These are phyloP conservation scores for Vararia minispora DNA, from an alignment of 768 basidiomycete species.

Conservation along the genomic window DNA sequence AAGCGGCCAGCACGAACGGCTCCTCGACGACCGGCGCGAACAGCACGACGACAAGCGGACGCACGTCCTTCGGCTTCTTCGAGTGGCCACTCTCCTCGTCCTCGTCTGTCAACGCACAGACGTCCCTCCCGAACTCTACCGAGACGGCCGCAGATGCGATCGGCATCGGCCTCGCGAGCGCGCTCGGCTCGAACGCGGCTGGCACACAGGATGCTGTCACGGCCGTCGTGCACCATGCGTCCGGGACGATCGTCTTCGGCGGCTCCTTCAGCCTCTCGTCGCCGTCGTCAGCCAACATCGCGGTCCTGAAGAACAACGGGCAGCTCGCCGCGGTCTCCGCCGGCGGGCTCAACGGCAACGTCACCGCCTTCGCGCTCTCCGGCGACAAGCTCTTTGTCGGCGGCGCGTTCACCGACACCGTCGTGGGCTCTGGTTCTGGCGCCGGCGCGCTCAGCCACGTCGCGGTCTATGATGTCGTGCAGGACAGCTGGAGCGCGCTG, in stretches of 20 bases:
- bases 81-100: slow-evolving; percentile 63
- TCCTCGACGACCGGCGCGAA: slow-evolving; percentile 23
- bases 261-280: slow-evolving; percentile 62
- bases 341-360: slow-evolving; percentile 72
- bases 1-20: slow-evolving; percentile 35
- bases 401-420: slow-evolving; percentile 78
- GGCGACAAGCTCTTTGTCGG: slow-evolving; percentile 70
- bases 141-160: slow-evolving; percentile 57
- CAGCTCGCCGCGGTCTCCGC: slow-evolving; percentile 40
- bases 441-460: slow-evolving; percentile 45
- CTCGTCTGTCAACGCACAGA: slow-evolving; percentile 44
- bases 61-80: slow-evolving; percentile 70
- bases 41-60: slow-evolving; percentile 22
- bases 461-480: slow-evolving; percentile 58
- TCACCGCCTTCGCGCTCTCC: slow-evolving; percentile 52
- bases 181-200: slow-evolving; percentile 37
- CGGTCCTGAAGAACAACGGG: slow-evolving; percentile 55
- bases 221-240: slow-evolving; percentile 53
- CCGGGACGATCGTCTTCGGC: slow-evolving; percentile 58
- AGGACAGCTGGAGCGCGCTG: slow-evolving; percentile 57
- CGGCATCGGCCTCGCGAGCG: slow-evolving; percentile 50
- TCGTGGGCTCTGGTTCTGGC: slow-evolving; percentile 35
- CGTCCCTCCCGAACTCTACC: slow-evolving; percentile 52
- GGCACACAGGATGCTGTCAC: slow-evolving; percentile 32
- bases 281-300: slow-evolving; percentile 55